Conservation (phyloP, 495 filamentous ascomycete species). For the Extremus antarcticus region DNA sequence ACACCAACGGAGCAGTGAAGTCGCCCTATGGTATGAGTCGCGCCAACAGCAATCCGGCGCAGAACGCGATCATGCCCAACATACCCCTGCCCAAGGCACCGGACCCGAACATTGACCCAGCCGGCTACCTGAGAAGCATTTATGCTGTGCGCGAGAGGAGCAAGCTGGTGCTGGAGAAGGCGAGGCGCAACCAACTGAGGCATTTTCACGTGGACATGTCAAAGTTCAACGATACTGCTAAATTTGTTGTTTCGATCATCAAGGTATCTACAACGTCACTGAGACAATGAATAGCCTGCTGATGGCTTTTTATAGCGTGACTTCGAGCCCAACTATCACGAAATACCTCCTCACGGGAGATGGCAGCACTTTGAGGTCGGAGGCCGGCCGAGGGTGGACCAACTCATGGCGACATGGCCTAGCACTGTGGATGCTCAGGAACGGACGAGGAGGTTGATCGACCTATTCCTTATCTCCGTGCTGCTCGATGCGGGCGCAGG, state of each 20-base stretch:
- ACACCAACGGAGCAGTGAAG: conserved; percentile 12
- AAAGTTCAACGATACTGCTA: conserved; percentile 79
- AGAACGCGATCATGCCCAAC: conserved; percentile 29
- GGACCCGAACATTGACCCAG: conserved; percentile 83
- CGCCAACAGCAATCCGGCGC: conserved; percentile 14
- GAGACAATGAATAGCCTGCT: not conserved
- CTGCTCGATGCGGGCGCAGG: conserved; percentile 82
- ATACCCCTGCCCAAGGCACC: conserved; percentile 74
- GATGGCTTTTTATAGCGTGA: conserved; percentile 53
- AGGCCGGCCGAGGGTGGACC: conserved; percentile 60
- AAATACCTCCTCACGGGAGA: conserved; percentile 75
- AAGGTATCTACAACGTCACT: conserved; percentile 52
- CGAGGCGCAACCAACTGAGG: conserved; percentile 62
- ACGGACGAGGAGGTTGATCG: conserved; percentile 63
- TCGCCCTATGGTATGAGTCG: conserved; percentile 10
- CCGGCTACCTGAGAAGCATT: conserved; percentile 83
- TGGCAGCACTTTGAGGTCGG: conserved; percentile 89
- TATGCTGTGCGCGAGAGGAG: conserved; percentile 75
- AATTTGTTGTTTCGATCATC: conserved; percentile 92
- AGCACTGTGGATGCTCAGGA: conserved; percentile 55
- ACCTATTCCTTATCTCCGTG: conserved; percentile 84
- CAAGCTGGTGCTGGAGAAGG: conserved; percentile 61
- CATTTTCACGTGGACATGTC: conserved; percentile 88
- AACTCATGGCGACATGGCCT: conserved; percentile 59
- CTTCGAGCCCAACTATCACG: conserved; percentile 72